Evolutionary conservation across 192 early-diverging fungal genomes (phyloP).

Genomic region (Gigaspora rosea): DNA sequence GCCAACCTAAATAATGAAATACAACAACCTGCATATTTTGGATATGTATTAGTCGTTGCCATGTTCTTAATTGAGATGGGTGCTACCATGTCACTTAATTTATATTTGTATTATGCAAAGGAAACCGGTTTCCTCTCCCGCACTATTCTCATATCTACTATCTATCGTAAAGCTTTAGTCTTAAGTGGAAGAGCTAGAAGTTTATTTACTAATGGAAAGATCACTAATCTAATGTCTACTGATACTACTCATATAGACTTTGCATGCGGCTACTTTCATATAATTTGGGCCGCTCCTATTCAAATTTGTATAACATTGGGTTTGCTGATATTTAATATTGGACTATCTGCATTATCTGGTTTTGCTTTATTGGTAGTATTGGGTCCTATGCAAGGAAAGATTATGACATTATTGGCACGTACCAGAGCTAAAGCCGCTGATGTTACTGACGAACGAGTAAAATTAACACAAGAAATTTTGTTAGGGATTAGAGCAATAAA

Average conservation of each 20-base stretch:
- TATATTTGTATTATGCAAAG: slow-evolving; percentile 49
- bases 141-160: slow-evolving; percentile 46
- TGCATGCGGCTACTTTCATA: slow-evolving; percentile 47
- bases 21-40: slow-evolving; percentile 35
- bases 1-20: not conserved
- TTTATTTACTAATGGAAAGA: slow-evolving; percentile 59
- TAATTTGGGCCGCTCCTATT: slow-evolving; percentile 50
- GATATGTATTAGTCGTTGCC: slow-evolving; percentile 40
- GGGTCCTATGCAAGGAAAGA: slow-evolving; percentile 40
- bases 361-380: slow-evolving; percentile 53
- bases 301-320: slow-evolving; percentile 45
- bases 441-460: slow-evolving; percentile 75
- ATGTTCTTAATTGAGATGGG: slow-evolving; percentile 46
- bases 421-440: slow-evolving; percentile 43
- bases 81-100: slow-evolving; percentile 41
- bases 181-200: slow-evolving; percentile 50
- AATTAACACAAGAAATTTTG: slow-evolving; percentile 66
- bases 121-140: slow-evolving; percentile 46
- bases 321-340: slow-evolving; percentile 52
- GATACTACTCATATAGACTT: slow-evolving; percentile 68
- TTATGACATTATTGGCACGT: slow-evolving; percentile 38
- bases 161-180: slow-evolving; percentile 54
- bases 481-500: slow-evolving; percentile 76
- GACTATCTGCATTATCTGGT: slow-evolving; percentile 65
- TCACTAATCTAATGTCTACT: slow-evolving; percentile 77